A percentile compares a stretch with the other conserved stretches of the same genome.
These are phyloP conservation scores for Fusarium guadeloupense DNA, from an alignment of 2,329 filamentous ascomycete species.

Conservation along the genomic window DNA sequence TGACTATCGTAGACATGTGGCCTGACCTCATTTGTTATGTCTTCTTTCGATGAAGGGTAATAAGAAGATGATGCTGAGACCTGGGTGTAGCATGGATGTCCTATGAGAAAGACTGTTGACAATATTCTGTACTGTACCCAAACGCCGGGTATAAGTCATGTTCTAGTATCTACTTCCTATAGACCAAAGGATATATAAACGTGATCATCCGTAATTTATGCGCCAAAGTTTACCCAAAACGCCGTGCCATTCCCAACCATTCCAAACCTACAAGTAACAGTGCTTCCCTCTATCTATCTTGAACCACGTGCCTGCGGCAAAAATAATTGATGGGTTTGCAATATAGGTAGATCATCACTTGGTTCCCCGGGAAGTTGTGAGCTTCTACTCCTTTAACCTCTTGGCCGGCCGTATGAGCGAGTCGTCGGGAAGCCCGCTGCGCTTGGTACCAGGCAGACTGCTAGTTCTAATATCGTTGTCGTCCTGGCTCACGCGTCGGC, in stretches of 20 bases:
- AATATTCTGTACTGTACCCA: conserved; percentile 2
- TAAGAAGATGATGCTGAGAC: too few relatives aligned
- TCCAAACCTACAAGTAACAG: not conserved
- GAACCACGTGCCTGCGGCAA: not conserved
- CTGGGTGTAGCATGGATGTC: not conserved
- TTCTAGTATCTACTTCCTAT: not conserved
- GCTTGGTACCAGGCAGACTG: conserved; percentile 89
- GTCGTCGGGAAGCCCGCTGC: conserved; percentile 86
- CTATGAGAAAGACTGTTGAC: not conserved
- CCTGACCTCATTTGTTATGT: too few relatives aligned
- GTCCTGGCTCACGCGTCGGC: conserved; percentile 89
- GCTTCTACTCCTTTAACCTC: conserved; percentile 64
- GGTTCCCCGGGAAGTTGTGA: too few relatives aligned
- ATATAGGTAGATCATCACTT: too few relatives aligned
- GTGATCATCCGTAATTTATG: not conserved
- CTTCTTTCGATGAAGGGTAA: not conserved
- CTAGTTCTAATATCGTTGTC: conserved; percentile 95
- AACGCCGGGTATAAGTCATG: conserved; percentile 37
- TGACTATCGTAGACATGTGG: too few relatives aligned
- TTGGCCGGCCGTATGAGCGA: conserved; percentile 70
- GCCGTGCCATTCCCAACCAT: conserved; percentile 15
- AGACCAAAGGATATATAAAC: not conserved
- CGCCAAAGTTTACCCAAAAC: conserved; percentile 19
- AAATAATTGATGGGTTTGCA: not conserved
- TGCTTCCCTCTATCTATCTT: not conserved